Conservation (phyloP, 441 rosid species). For the Jatropha multifida region DNA sequence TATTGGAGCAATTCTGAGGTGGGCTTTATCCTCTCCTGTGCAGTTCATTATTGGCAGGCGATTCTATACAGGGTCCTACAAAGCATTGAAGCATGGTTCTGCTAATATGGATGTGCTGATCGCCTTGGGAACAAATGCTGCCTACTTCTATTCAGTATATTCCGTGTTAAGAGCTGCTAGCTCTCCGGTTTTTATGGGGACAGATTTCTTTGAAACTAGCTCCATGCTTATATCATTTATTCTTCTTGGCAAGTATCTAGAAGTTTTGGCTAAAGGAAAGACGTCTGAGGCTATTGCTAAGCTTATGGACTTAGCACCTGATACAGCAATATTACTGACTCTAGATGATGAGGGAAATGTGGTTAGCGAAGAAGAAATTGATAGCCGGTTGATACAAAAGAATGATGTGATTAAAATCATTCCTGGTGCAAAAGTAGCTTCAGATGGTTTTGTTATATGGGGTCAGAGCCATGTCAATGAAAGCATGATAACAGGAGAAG, state of each 20-base stretch:
- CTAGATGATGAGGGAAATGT: constrained; percentile 65
- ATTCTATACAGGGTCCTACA: constrained; percentile 75
- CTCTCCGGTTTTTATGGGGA: constrained; percentile 56
- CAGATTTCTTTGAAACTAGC: constrained; percentile 93
- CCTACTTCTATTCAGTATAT: constrained; percentile 84
- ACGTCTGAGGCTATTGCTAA: constrained; percentile 94
- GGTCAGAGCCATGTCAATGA: constrained; percentile 96
- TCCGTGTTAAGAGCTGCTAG: constrained; percentile 74
- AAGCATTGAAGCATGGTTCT: constrained; percentile 72
- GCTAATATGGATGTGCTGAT: constrained; percentile 96
- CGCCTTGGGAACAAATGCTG: constrained; percentile 91
- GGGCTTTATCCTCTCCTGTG: constrained; percentile 80
- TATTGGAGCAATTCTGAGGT: constrained; percentile 63
- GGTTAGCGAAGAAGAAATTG: constrained; percentile 67
- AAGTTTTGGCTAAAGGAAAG: constrained; percentile 85
- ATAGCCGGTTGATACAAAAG: constrained; percentile 77
- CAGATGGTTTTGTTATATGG: constrained; percentile 87
- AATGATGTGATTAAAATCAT: constrained; percentile 75
- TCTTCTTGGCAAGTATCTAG: constrained; percentile 87
- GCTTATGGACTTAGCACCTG: constrained; percentile 84
- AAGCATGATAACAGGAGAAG: constrained; percentile 98
- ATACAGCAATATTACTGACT: constrained; percentile 61
- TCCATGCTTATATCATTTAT: constrained; percentile 93
- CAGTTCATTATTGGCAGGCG: constrained; percentile 82
- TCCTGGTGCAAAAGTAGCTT: constrained; percentile 92